A percentile compares a stretch with the other conserved stretches of the same genome.
phyloP scores from a whole-genome alignment of 1,284 basidiomycete species.

The Trichosporon faecale region DNA sequence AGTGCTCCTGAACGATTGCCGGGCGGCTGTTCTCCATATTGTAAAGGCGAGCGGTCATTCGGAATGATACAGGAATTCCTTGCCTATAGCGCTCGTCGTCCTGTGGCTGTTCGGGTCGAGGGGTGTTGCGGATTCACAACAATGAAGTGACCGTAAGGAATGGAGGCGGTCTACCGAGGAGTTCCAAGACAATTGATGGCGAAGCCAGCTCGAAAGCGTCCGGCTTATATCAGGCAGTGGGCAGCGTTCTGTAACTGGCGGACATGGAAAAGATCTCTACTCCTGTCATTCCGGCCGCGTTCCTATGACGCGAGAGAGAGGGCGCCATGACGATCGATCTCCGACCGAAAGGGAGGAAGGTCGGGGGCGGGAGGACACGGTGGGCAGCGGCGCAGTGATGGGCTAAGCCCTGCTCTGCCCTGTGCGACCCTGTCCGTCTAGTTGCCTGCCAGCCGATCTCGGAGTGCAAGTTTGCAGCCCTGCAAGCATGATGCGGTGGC shows the following conservation, averaged over 20 bases:
- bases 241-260: background rate
- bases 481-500: slow-evolving; percentile 1
- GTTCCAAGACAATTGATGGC: background rate
- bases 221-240: background rate
- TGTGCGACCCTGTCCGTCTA: background rate
- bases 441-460: background rate
- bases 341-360: background rate
- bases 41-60: background rate
- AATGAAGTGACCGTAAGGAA: background rate
- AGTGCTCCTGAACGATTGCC: background rate
- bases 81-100: too few relatives aligned
- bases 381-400: background rate
- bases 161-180: background rate
- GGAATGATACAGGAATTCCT: too few relatives aligned
- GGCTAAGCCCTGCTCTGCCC: background rate
- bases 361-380: background rate
- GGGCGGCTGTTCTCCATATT: background rate
- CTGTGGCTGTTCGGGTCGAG: too few relatives aligned
- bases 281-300: background rate
- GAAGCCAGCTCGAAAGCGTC: too few relatives aligned
- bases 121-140: background rate
- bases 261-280: background rate
- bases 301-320: background rate
- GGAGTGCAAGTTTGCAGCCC: background rate
- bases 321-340: background rate